Percentiles rank a stretch among this genome's conserved stretches.
Conservation (phyloP, 768 basidiomycete genomes). For the Clavaria fumosa region DNA sequence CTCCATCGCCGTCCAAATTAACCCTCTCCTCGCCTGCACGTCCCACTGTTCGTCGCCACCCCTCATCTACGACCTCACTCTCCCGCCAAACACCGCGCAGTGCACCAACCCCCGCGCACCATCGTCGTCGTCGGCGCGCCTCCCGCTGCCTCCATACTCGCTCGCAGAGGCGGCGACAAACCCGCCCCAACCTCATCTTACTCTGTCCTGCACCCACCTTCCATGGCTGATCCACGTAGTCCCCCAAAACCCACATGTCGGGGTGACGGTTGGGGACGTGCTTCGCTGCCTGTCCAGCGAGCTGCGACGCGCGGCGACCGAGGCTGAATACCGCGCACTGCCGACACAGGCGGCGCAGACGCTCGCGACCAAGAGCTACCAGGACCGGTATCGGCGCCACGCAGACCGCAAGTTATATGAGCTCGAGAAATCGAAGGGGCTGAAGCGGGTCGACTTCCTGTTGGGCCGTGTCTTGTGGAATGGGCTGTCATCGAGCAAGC, state of each 20-base stretch:
- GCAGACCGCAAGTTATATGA: constrained; percentile 17
- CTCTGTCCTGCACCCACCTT: constrained; percentile 17
- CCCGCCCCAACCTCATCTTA: constrained; percentile 20
- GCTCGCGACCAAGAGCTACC: constrained; percentile 30
- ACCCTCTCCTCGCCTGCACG: background rate
- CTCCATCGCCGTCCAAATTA: background rate
- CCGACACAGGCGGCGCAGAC: constrained; percentile 23
- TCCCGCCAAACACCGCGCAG: background rate
- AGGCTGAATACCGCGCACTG: constrained; percentile 24
- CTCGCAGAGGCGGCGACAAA: constrained; percentile 21
- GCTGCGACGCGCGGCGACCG: constrained; percentile 26
- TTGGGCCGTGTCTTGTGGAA: constrained; percentile 20
- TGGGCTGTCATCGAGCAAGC: constrained; percentile 18
- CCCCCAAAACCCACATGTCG: constrained; percentile 5
- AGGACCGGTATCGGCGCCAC: constrained; percentile 23
- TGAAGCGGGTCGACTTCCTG: constrained; percentile 43
- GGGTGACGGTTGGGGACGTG: constrained; percentile 25
- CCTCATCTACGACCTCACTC: background rate
- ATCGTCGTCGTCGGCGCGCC: background rate
- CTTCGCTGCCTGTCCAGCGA: constrained; percentile 27
- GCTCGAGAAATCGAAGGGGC: constrained; percentile 29
- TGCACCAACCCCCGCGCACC: background rate
- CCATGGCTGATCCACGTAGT: constrained; percentile 23
- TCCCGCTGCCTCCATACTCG: constrained; percentile 2
- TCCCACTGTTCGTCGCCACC: background rate